Conservation (phyloP, 768 basidiomycete species). For the Xerocomellus chrysenteron region DNA sequence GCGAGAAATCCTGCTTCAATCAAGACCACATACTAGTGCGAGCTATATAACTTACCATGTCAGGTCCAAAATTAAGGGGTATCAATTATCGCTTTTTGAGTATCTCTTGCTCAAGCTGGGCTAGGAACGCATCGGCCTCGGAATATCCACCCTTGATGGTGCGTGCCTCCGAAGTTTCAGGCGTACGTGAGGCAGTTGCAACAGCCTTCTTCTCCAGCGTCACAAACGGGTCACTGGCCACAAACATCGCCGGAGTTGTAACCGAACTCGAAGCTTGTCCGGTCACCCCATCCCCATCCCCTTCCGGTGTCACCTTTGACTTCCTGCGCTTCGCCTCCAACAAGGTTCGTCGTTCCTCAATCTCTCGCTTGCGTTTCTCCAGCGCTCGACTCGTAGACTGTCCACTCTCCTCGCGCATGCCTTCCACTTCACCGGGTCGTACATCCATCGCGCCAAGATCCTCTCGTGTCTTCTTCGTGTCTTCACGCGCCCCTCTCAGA, state of each 20-base stretch:
- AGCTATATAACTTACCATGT: constrained; percentile 1
- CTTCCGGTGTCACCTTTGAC: constrained; percentile 23
- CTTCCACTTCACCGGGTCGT: constrained; percentile 72
- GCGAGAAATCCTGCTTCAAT: constrained; percentile 25
- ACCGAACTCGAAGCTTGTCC: neutral
- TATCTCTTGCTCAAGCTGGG: constrained; percentile 64
- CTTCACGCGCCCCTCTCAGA: constrained; percentile 60
- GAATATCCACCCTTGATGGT: constrained; percentile 10
- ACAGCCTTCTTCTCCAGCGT: constrained; percentile 41
- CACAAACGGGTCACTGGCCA: constrained; percentile 40
- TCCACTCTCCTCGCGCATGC: constrained; percentile 51
- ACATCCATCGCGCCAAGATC: constrained; percentile 62
- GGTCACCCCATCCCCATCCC: neutral
- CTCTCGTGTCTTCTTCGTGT: constrained; percentile 64
- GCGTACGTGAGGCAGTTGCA: constrained; percentile 10
- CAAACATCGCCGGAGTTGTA: neutral
- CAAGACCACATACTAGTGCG: neutral
- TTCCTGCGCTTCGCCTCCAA: constrained; percentile 72
- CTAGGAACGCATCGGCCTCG: constrained; percentile 62
- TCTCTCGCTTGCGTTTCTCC: constrained; percentile 71
- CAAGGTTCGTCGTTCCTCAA: constrained; percentile 61
- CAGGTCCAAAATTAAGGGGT: neutral
- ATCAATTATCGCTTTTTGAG: constrained; percentile 23
- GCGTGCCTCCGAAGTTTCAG: constrained; percentile 30
- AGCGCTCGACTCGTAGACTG: constrained; percentile 46